phyloP scores from a whole-genome alignment of 371 early-diverging fungal genomes.

The Haplosporangium sp. region DNA sequence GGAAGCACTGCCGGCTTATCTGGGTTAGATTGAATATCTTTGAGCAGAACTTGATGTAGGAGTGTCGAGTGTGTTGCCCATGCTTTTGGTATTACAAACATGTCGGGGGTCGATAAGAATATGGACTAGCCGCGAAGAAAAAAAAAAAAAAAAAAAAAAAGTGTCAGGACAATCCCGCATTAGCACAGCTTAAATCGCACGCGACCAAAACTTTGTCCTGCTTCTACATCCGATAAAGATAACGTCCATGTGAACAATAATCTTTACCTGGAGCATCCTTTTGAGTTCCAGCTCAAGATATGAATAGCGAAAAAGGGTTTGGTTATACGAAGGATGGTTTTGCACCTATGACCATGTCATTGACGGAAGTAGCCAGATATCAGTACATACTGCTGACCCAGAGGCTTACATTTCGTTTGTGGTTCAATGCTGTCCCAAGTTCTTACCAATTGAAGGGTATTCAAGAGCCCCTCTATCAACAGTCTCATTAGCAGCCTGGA shows the following conservation, averaged over 20 bases:
- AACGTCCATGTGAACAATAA: neutral
- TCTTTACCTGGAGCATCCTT: constrained; percentile 62
- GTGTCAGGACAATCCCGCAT: neutral
- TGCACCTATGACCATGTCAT: constrained; percentile 29
- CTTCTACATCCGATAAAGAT: no score
- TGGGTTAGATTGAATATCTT: constrained; percentile 32
- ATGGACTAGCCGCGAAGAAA: constrained; percentile 55
- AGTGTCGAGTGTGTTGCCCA: constrained; percentile 48
- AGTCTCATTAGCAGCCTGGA: constrained; percentile 76
- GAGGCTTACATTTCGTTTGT: no score
- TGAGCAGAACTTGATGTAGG: constrained; percentile 36
- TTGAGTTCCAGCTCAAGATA: constrained; percentile 66
- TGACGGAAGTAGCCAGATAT: neutral
- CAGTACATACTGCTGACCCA: no score
- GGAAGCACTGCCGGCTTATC: constrained; percentile 40
- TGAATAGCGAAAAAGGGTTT: constrained; percentile 50
- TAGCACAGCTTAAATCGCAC: neutral
- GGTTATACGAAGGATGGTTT: constrained; percentile 41
- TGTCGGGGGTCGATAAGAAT: constrained; percentile 72
- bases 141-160: neutral
- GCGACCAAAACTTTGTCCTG: no score
- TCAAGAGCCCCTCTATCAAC: constrained; percentile 70
- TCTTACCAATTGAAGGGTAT: constrained; percentile 66
- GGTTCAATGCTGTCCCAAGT: neutral
- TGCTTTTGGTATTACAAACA: constrained; percentile 73